These are phyloP conservation scores for Aspergillus cavernicola DNA, from an alignment of 495 filamentous ascomycete species.

Conservation along the genomic window DNA sequence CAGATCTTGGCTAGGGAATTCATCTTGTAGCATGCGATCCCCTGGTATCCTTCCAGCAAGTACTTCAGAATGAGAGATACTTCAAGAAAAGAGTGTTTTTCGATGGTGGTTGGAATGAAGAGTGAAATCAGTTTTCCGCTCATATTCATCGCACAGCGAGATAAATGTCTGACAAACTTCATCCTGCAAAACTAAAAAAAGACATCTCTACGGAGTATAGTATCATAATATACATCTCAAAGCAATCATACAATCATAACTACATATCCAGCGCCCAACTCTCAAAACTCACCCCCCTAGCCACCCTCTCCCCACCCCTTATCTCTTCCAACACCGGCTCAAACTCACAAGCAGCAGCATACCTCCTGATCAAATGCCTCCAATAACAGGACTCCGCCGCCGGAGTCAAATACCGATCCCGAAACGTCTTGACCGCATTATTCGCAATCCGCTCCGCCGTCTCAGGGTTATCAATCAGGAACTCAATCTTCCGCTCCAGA, in stretches of 20 bases:
- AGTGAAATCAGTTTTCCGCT: too few species aligned
- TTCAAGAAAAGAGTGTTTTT: too few species aligned
- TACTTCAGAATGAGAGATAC: too few species aligned
- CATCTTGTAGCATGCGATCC: too few species aligned
- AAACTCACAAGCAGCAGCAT: slow-evolving; percentile 42
- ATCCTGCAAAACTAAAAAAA: too few species aligned
- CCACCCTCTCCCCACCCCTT: slow-evolving; percentile 26
- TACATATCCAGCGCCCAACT: slow-evolving; percentile 29
- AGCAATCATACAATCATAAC: too few species aligned
- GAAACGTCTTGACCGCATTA: slow-evolving; percentile 50
- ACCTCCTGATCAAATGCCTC: slow-evolving; percentile 49
- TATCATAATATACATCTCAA: slow-evolving; percentile 25
- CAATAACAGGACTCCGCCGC: slow-evolving; percentile 62
- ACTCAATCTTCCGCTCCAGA: slow-evolving; percentile 49
- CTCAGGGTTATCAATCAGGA: slow-evolving; percentile 44
- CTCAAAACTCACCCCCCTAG: slow-evolving; percentile 37
- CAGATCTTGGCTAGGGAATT: too few species aligned
- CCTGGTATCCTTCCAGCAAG: too few species aligned
- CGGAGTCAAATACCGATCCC: slow-evolving; percentile 57
- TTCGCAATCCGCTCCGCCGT: slow-evolving; percentile 53
- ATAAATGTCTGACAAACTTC: too few species aligned
- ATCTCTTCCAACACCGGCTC: slow-evolving; percentile 32
- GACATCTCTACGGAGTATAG: too few species aligned
- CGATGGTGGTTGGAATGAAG: too few species aligned
- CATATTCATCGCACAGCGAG: too few species aligned